Evolutionary conservation across 768 basidiomycete species (phyloP), one percentile per base, ranked within the genome.

Genomic region (Phylloporus sp.): DNA sequence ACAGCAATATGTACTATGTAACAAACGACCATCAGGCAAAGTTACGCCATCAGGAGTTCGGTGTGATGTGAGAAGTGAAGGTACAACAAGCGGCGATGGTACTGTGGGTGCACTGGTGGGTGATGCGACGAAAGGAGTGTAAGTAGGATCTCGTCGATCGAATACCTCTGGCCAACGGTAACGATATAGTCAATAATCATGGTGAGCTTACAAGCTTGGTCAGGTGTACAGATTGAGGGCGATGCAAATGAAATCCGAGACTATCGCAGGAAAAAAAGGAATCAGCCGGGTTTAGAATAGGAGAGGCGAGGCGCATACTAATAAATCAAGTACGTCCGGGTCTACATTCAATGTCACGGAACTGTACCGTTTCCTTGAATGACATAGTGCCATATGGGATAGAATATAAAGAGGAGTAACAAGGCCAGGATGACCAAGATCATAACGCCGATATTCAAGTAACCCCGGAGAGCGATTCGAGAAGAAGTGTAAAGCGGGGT

Each of bases 361-460:
- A 45, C 24, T n/a, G 31, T 31, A 6, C 18, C 24, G n/a, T 62
- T 23, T 1, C 22, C 39, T n/a, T 49, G 35, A 4, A 53, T 13
- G 9, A 36, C 2, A 24, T 46, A 60, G 52, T 58, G 72, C 59
- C 83, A 63, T 59, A 95, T 80, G 4, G 95, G 94, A 64, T 90
- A 95, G 36, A 84, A 81, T 45, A 90, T 81, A 68, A 95, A 97
- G 8, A 97, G 79, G 32, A 70, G 69, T 48, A 97, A 68, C 52
- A 97, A 70, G 5, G 74, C 80, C 24, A 69, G 22, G 15, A 89
- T 71, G 57, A 97, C 75, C 18, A 84, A 1, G 31, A 85, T 0
- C 23, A 97, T 74, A 45, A 89, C 79, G 26, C 79, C 70, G 45
- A 95, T 66, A 71, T 97, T 97, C 53, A 80, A 54, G 4, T 90